A percentile compares a stretch with the other conserved stretches of the same genome.
Evolutionary conservation across 345 rosid species (phyloP).

Genomic region (Acer saccharum): DNA sequence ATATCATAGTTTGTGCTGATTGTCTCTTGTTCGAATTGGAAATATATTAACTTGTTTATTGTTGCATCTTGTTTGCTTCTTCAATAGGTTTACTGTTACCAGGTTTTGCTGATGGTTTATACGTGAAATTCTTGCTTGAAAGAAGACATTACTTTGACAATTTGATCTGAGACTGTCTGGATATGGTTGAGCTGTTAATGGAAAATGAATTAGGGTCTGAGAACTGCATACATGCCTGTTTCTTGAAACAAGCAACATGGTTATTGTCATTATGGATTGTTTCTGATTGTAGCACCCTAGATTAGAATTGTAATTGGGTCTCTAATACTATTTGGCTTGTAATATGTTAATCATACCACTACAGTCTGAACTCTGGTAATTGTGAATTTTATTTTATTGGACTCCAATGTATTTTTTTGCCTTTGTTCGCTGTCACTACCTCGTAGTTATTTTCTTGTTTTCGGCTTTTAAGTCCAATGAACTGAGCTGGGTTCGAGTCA

Average conservation of each 20-base stretch:
- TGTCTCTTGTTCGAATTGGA: too few species aligned
- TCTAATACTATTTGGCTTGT: background rate
- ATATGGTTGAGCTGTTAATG: background rate
- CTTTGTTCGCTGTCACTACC: background rate
- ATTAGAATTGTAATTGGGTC: background rate
- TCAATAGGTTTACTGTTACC: background rate
- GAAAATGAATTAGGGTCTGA: background rate
- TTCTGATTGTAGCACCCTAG: background rate
- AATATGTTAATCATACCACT: background rate
- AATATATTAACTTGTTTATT: background rate
- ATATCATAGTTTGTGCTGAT: too few species aligned
- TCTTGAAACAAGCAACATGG: background rate
- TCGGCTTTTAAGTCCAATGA: constrained; percentile 21
- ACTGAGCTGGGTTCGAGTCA: constrained; percentile 22
- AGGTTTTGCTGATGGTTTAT: background rate
- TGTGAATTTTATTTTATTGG: too few species aligned
- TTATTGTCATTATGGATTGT: background rate
- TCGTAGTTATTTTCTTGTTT: background rate
- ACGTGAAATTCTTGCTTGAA: background rate
- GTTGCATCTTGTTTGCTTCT: background rate
- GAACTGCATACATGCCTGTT: background rate
- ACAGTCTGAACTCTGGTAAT: background rate
- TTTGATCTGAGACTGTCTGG: background rate
- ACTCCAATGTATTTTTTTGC: too few species aligned
- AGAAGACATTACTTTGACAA: background rate